Conservation (phyloP, 2,329 filamentous ascomycete genomes). For the Blumeriella jaapii region DNA sequence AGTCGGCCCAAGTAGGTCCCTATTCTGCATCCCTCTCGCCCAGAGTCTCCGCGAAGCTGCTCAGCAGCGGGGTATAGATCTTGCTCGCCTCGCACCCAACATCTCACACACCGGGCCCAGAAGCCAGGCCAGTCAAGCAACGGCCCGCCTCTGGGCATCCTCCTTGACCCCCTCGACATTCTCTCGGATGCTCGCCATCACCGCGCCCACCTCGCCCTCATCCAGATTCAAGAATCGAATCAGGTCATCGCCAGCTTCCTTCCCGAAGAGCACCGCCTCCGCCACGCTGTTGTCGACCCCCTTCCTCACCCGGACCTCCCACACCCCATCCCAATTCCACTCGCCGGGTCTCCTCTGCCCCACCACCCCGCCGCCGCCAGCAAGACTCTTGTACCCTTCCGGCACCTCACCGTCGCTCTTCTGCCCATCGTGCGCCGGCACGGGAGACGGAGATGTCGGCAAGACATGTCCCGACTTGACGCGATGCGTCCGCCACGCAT, state of each 20-base stretch:
- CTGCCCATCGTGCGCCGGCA: background rate
- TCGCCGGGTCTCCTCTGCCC: constrained; percentile 52
- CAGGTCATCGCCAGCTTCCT: constrained; percentile 54
- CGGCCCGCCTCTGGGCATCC: constrained; percentile 17
- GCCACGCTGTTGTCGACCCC: constrained; percentile 67
- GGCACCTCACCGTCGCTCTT: constrained; percentile 7
- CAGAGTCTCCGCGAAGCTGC: no score
- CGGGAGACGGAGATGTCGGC: background rate
- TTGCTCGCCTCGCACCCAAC: constrained; percentile 13
- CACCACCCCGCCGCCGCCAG: constrained; percentile 14
- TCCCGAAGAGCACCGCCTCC: constrained; percentile 69
- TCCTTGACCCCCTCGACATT: constrained; percentile 31
- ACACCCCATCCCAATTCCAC: constrained; percentile 98
- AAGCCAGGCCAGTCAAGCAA: constrained; percentile 9
- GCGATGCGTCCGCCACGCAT: constrained; percentile 76
- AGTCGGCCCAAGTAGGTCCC: no score
- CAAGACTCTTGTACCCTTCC: constrained; percentile 13
- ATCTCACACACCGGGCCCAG: constrained; percentile 13
- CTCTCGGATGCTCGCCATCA: constrained; percentile 47
- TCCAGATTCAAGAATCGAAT: constrained; percentile 58
- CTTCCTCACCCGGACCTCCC: constrained; percentile 79
- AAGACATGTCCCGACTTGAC: constrained; percentile 35
- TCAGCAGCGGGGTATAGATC: constrained; percentile 4
- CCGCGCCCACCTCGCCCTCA: constrained; percentile 42
- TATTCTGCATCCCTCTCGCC: background rate